A percentile compares a stretch with the other conserved stretches of the same genome.
These are phyloP conservation scores for Aspergillus viridinutans DNA, from an alignment of 2,329 filamentous ascomycete species.

Conservation along the genomic window DNA sequence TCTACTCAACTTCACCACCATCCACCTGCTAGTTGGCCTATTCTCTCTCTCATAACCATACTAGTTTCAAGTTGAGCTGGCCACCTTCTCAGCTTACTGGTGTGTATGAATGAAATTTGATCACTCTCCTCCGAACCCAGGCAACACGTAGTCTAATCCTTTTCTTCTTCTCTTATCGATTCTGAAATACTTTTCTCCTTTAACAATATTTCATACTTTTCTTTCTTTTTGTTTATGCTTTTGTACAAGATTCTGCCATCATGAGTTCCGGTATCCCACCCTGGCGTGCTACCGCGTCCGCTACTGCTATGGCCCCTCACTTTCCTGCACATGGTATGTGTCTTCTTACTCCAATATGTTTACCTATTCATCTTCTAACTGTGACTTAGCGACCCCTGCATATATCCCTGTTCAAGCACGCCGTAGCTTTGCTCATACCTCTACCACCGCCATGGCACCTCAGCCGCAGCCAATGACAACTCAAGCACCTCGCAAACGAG, in stretches of 20 bases:
- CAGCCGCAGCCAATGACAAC: constrained; percentile 29
- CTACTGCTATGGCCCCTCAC: constrained; percentile 24
- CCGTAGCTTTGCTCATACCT: constrained; percentile 52
- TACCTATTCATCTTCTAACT: constrained; percentile 12
- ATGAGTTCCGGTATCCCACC: constrained; percentile 40
- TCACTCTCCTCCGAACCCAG: constrained; percentile 1
- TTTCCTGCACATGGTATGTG: constrained; percentile 32
- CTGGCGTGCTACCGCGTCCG: constrained; percentile 34
- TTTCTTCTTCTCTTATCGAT: not conserved
- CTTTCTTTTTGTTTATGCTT: constrained; percentile 11
- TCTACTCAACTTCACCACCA: not conserved
- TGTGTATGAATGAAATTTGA: constrained; percentile 6
- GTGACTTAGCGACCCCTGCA: constrained; percentile 45
- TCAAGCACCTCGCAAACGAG: constrained; percentile 49
- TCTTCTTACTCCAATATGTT: not conserved
- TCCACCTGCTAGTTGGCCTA: not conserved
- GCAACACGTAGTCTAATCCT: not conserved
- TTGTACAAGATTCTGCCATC: constrained; percentile 14
- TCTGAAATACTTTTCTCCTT: constrained; percentile 7
- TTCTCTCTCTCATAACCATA: not conserved
- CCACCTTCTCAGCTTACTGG: not conserved
- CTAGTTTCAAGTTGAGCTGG: not conserved
- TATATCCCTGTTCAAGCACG: constrained; percentile 61
- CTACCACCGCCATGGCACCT: constrained; percentile 15
- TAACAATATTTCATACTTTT: constrained; percentile 10